These are phyloP conservation scores for Aspergillus floridensis DNA, from an alignment of 2,329 filamentous ascomycete genomes.

Conservation along the genomic window DNA sequence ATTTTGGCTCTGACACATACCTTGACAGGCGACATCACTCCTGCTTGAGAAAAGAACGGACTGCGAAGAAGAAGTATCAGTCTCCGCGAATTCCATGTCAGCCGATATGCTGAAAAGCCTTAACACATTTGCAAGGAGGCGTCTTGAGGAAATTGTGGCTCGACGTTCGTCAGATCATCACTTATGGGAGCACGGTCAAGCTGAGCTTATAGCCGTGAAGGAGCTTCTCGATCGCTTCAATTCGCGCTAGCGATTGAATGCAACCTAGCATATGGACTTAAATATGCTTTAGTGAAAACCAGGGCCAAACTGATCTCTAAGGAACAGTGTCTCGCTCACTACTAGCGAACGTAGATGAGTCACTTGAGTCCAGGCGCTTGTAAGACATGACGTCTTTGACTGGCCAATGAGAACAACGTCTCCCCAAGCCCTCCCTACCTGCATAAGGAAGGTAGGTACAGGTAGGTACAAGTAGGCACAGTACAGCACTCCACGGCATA, in stretches of 20 bases:
- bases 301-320: background rate
- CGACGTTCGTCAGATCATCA: slow-evolving; percentile 29
- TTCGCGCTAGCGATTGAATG: background rate
- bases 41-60: slow-evolving; percentile 22
- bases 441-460: background rate
- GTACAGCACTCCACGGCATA: background rate
- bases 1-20: background rate
- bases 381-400: background rate
- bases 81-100: slow-evolving; percentile 16
- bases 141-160: slow-evolving; percentile 38
- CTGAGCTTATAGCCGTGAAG: slow-evolving; percentile 43
- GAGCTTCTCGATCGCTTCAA: slow-evolving; percentile 35
- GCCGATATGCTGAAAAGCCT: slow-evolving; percentile 32
- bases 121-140: slow-evolving; percentile 36
- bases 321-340: background rate
- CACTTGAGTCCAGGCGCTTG: background rate
- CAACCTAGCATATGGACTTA: background rate
- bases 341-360: background rate
- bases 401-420: background rate
- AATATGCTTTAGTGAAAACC: background rate
- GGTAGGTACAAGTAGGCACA: too few species aligned
- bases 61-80: slow-evolving; percentile 9
- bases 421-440: background rate
- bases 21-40: slow-evolving; percentile 28
- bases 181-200: slow-evolving; percentile 33